These are phyloP conservation scores for Leccinum subgranulosum DNA, from an alignment of 768 basidiomycete genomes.

Conservation along the genomic window DNA sequence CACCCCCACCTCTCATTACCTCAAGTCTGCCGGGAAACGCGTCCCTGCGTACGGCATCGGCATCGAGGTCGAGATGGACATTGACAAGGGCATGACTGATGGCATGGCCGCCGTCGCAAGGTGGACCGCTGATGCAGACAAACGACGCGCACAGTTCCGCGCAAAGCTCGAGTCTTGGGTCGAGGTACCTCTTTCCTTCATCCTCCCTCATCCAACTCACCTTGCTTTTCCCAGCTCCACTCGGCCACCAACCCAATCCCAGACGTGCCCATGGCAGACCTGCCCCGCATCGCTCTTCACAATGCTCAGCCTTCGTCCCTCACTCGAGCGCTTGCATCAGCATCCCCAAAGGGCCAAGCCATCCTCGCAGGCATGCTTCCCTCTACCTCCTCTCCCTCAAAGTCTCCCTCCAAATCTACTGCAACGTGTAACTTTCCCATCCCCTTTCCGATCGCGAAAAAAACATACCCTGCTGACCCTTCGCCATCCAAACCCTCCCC, in stretches of 20 bases:
- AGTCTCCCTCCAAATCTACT: constrained; percentile 34
- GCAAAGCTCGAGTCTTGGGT: constrained; percentile 64
- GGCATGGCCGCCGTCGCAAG: constrained; percentile 90
- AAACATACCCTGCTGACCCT: constrained; percentile 25
- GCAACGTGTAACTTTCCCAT: constrained; percentile 11
- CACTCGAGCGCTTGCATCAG: constrained; percentile 67
- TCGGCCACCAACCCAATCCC: constrained; percentile 42
- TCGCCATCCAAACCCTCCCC: constrained; percentile 48
- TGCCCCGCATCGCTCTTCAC: constrained; percentile 53
- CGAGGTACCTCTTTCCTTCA: constrained; percentile 40
- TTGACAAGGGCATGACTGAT: constrained; percentile 73
- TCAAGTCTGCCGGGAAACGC: constrained; percentile 61
- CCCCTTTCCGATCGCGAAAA: constrained; percentile 49
- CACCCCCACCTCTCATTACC: constrained; percentile 68
- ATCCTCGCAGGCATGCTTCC: constrained; percentile 31
- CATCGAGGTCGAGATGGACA: constrained; percentile 82
- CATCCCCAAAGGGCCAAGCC: constrained; percentile 59
- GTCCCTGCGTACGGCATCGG: constrained; percentile 82
- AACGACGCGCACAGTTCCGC: constrained; percentile 55
- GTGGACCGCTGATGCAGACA: constrained; percentile 73
- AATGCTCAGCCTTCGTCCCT: constrained; percentile 60
- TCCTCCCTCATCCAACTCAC: constrained; percentile 4
- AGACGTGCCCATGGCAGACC: constrained; percentile 57
- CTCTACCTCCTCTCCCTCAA: constrained; percentile 37
- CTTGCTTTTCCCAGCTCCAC: constrained; percentile 46